Percentiles rank a stretch among this genome's conserved stretches.
Evolutionary conservation across 2,329 filamentous ascomycete species (phyloP).

Genomic region (Diaporthe sp.): DNA sequence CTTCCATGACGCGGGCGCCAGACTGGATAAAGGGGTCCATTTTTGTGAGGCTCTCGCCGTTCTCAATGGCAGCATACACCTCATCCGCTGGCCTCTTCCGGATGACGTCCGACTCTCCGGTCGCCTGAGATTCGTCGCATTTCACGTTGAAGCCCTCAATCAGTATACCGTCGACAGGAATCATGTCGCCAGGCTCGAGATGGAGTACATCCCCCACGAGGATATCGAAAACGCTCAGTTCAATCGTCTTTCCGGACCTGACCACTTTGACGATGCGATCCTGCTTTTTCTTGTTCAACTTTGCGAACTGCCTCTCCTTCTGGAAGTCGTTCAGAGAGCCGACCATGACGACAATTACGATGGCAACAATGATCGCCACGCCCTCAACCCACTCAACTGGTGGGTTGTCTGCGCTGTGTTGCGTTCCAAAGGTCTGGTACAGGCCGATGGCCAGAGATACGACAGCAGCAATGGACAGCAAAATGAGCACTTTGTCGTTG

Average conservation of each 20-base stretch:
- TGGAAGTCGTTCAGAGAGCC: conserved; percentile 85
- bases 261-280: conserved; percentile 80
- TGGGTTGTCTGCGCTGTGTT: conserved; percentile 65
- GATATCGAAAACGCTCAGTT: conserved; percentile 79
- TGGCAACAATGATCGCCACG: conserved; percentile 85
- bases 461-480: conserved; percentile 78
- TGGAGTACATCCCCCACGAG: conserved; percentile 79
- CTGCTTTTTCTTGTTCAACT: conserved; percentile 84
- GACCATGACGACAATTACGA: conserved; percentile 82
- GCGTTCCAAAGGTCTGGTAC: conserved; percentile 78
- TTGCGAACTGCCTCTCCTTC: conserved; percentile 85
- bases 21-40: conserved; percentile 90
- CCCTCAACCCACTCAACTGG: conserved; percentile 85
- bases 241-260: conserved; percentile 78
- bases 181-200: conserved; percentile 81
- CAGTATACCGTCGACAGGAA: conserved; percentile 81
- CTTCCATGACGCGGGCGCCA: conserved; percentile 82
- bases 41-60: conserved; percentile 76
- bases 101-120: conserved; percentile 83
- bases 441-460: conserved; percentile 82
- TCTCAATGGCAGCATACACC: conserved; percentile 78
- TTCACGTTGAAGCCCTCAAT: conserved; percentile 82
- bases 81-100: conserved; percentile 77
- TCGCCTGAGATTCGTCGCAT: conserved; percentile 83
- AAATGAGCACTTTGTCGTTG: conserved; percentile 85